A percentile compares a stretch with the other conserved stretches of the same genome.
Conservation (phyloP, 768 basidiomycete species). For the Amanita subjunquillea region DNA sequence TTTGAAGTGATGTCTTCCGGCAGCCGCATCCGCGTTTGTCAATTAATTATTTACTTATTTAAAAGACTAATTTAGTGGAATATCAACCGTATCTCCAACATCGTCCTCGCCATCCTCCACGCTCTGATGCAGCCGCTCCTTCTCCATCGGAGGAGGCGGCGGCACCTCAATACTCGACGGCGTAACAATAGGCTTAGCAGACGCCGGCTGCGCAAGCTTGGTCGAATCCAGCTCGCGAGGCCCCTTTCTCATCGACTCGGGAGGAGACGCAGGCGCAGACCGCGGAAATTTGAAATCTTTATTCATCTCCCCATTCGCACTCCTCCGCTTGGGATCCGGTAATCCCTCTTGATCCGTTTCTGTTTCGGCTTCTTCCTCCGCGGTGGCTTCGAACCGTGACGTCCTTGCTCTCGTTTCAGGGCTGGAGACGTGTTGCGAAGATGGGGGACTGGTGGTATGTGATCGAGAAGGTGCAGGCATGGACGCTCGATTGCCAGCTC, state of each 20-base stretch:
- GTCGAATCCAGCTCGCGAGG: slow-evolving; percentile 6
- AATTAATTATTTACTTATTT: no score
- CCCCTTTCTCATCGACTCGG: not conserved
- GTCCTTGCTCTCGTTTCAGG: slow-evolving; percentile 12
- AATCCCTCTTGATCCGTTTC: slow-evolving; percentile 9
- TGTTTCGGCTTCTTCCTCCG: slow-evolving; percentile 29
- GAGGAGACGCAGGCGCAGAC: slow-evolving; percentile 14
- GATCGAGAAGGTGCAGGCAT: slow-evolving; percentile 52
- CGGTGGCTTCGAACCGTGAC: slow-evolving; percentile 37
- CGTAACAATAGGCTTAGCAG: slow-evolving; percentile 27
- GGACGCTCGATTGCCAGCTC: slow-evolving; percentile 44
- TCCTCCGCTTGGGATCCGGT: slow-evolving; percentile 29
- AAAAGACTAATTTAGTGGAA: slow-evolving; percentile 33
- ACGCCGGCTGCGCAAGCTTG: slow-evolving; percentile 1
- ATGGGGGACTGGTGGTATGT: slow-evolving; percentile 33
- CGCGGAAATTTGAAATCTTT: slow-evolving; percentile 63
- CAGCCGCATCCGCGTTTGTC: no score
- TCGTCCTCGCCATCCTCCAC: slow-evolving; percentile 59
- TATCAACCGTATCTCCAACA: slow-evolving; percentile 71
- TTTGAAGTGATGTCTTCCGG: no score
- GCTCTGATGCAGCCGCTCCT: slow-evolving; percentile 39
- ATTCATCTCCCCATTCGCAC: slow-evolving; percentile 69
- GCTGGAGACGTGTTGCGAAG: slow-evolving; percentile 22
- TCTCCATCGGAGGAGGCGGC: slow-evolving; percentile 70
- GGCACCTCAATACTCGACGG: slow-evolving; percentile 68